Percentiles rank a stretch among this genome's conserved stretches.
Evolutionary conservation across 2,329 filamentous ascomycete genomes (phyloP).

Genomic region (Ophiostoma sp.): DNA sequence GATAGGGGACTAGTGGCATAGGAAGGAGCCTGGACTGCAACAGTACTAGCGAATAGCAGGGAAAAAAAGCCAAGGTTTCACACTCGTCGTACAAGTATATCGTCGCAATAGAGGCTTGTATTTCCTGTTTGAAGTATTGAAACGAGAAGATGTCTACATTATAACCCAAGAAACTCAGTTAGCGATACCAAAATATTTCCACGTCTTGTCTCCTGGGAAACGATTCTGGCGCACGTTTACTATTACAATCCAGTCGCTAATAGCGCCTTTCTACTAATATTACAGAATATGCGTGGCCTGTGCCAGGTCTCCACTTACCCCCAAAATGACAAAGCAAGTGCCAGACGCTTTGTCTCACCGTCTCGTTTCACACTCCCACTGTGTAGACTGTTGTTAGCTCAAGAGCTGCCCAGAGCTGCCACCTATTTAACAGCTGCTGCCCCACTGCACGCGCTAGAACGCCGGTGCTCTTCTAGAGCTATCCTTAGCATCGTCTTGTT

Average conservation of each 20-base stretch:
- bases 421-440: neutral
- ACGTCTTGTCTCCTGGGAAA: constrained; percentile 23
- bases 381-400: neutral
- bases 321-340: constrained; percentile 15
- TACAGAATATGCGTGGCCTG: too few relatives aligned
- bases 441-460: neutral
- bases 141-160: neutral
- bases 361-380: constrained; percentile 5
- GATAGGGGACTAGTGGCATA: neutral
- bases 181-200: neutral
- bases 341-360: constrained; percentile 13
- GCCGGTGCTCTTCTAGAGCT: neutral
- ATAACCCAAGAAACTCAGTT: neutral
- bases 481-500: neutral
- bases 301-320: constrained; percentile 5
- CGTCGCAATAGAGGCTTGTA: neutral
- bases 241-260: neutral
- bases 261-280: neutral
- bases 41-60: neutral
- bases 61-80: neutral
- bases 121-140: neutral
- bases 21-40: neutral
- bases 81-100: neutral
- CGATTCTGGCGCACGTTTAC: constrained; percentile 6
- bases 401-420: neutral